phyloP scores from a whole-genome alignment of 139 green algal species.

The Chlorella vulgaris region DNA sequence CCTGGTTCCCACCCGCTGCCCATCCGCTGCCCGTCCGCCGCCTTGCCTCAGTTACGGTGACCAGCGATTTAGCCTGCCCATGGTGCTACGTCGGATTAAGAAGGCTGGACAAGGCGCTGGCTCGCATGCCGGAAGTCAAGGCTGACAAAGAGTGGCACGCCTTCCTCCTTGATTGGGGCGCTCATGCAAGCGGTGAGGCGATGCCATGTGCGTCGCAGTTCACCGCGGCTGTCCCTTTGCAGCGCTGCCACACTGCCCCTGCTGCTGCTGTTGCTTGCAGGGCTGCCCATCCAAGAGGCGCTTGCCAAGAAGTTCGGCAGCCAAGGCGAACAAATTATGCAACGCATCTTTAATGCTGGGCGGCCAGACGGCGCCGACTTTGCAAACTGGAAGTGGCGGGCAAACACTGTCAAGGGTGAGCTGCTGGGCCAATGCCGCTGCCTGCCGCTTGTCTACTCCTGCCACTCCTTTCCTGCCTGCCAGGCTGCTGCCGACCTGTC shows the following conservation, averaged over 20 bases:
- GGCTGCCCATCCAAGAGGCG: neutral
- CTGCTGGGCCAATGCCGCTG: neutral
- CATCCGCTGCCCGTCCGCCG: too few species aligned
- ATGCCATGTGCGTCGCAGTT: too few species aligned
- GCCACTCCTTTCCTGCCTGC: too few species aligned
- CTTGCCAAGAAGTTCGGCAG: conserved; percentile 23
- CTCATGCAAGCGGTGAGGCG: neutral
- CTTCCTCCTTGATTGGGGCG: conserved; percentile 16
- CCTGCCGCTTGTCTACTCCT: too few species aligned
- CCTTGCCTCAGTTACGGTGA: conserved; percentile 6
- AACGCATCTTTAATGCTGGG: neutral
- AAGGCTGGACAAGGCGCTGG: conserved; percentile 26
- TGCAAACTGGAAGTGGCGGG: conserved; percentile 25
- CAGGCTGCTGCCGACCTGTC: too few species aligned
- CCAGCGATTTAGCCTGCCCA: conserved; percentile 18
- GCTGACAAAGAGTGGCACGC: conserved; percentile 29
- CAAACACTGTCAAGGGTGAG: conserved; percentile 30
- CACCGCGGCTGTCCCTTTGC: too few species aligned
- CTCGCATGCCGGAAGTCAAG: neutral
- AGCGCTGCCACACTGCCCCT: too few species aligned
- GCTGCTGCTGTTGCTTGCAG: neutral
- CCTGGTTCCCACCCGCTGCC: too few species aligned
- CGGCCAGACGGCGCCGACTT: neutral
- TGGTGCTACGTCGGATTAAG: conserved; percentile 24
- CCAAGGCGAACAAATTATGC: conserved; percentile 1